Evolutionary conservation across 306 rosid species (phyloP), one percentile per base, ranked within the genome.

Genomic region (Acmispon strigosus): DNA sequence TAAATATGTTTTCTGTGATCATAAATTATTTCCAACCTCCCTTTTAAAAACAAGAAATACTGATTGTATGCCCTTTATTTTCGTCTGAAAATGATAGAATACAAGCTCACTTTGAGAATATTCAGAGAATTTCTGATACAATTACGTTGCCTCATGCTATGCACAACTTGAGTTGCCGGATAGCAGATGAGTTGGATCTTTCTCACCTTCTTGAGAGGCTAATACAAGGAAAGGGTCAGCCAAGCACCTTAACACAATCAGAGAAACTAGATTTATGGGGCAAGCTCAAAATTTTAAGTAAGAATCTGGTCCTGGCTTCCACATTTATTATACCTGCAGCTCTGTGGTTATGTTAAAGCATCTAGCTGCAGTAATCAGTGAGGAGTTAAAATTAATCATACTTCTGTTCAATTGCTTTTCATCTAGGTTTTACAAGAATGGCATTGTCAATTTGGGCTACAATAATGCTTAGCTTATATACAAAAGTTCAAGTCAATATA

Each of bases 401-500:
- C 52, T 59, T 57, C 14, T 66, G 50, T 58, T 34, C 67, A 49
- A 60, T 22, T 69, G 70, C 11, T 69, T 44, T 63, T 62, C 80
- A 56, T 78, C 36, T 80, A 95, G 99, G 97, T 82, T 95, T 91
- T 85, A 91, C 97, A 41, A 89, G 89, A 69, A 82, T 89, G 99
- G 82, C 86, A 50, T 58, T 86, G 80, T 91, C 99, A 0, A 37
- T 95, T 41, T 95, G 99, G 97, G 81, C 96, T 39, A 81, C 90
- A 81, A 88, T 96, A 17, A 76, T 89, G 79, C 86, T 95, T 71
- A 84, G 88, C 87, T 87, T 95, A 66, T 89, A 89, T 71, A 89
- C 89, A 42, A 87, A 93, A 87, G 96, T 91, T 85, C 99, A 89
- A 84, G 96, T 95, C 85, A 95, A 95, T 75, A 91, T 95, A 79